phyloP scores from a whole-genome alignment of 129 eudicot genomes.

The Oenanthe sinensis region DNA sequence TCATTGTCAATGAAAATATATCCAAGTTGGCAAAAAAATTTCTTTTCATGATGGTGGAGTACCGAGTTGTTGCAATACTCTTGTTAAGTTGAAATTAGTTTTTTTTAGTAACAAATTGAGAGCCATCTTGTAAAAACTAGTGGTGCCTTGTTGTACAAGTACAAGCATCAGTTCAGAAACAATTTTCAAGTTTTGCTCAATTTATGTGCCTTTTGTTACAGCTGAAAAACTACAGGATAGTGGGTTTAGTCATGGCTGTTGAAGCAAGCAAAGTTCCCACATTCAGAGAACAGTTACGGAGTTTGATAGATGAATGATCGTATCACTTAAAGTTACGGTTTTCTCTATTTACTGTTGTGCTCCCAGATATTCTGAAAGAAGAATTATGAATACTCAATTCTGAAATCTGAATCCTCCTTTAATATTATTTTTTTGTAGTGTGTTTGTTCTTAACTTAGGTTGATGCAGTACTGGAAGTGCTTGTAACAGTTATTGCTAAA shows the following conservation, averaged over 20 bases:
- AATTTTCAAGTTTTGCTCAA: not conserved
- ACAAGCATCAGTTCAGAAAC: not conserved
- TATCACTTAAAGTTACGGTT: not conserved
- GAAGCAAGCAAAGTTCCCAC: constrained; percentile 40
- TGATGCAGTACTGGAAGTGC: not conserved
- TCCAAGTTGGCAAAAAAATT: not conserved
- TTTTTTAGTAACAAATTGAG: not conserved
- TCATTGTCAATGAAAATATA: not conserved
- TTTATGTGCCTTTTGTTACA: constrained; percentile 17
- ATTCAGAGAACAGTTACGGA: constrained; percentile 37
- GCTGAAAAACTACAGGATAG: constrained; percentile 43
- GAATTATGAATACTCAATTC: not conserved
- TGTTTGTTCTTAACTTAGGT: not conserved
- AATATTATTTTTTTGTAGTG: not conserved
- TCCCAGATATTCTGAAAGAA: not conserved
- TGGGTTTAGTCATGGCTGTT: constrained; percentile 55
- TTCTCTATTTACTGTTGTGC: not conserved
- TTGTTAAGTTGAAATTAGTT: not conserved
- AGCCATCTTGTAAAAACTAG: not conserved
- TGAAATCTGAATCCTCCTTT: too few species aligned
- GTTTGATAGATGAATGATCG: constrained; percentile 41
- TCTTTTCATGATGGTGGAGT: not conserved
- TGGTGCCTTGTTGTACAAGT: not conserved
- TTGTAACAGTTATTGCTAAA: not conserved
- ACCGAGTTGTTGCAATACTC: not conserved